phyloP scores from a whole-genome alignment of 495 filamentous ascomycete species.

The Parachaetomium inaequale region DNA sequence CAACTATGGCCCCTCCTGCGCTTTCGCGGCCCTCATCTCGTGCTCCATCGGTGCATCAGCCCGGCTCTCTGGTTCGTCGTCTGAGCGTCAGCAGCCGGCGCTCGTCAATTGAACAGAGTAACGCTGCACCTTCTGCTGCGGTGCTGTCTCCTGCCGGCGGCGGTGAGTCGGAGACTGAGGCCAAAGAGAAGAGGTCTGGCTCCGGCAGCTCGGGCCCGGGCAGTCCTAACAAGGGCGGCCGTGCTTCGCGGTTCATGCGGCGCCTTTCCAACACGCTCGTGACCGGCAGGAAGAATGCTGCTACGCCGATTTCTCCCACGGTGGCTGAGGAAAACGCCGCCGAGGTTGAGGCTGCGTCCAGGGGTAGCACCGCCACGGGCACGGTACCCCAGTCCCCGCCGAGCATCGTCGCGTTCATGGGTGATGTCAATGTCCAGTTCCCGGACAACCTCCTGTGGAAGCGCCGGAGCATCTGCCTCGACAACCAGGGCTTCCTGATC shows the following conservation, averaged over 20 bases:
- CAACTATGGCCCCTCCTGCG: conserved; percentile 28
- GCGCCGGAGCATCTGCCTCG: conserved; percentile 73
- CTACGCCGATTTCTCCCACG: conserved; percentile 53
- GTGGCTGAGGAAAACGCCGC: conserved; percentile 60
- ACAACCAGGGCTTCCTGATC: conserved; percentile 71
- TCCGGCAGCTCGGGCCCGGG: conserved; percentile 17
- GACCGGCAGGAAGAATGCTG: conserved; percentile 54
- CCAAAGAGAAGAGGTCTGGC: conserved; percentile 7
- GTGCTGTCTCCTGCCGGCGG: conserved; percentile 31
- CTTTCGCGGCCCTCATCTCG: conserved; percentile 41
- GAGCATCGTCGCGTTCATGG: conserved; percentile 60
- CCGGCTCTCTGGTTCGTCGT: conserved; percentile 35
- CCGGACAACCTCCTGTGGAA: conserved; percentile 93
- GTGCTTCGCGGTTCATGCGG: conserved; percentile 71
- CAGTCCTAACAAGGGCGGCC: conserved; percentile 45
- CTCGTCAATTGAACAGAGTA: conserved; percentile 38
- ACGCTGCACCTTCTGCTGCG: conserved; percentile 11
- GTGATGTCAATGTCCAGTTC: conserved; percentile 91
- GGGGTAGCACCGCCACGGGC: conserved; percentile 28
- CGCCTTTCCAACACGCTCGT: conserved; percentile 70
- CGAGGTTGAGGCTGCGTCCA: conserved; percentile 42
- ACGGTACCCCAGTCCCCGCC: conserved; percentile 30
- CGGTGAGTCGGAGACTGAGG: conserved; percentile 34
- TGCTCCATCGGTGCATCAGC: conserved; percentile 40
- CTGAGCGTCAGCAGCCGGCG: conserved; percentile 45